Percentiles rank a stretch among this genome's conserved stretches.
Evolutionary conservation across 2,329 filamentous ascomycete genomes (phyloP).

Genomic region (Huntiella savannae): DNA sequence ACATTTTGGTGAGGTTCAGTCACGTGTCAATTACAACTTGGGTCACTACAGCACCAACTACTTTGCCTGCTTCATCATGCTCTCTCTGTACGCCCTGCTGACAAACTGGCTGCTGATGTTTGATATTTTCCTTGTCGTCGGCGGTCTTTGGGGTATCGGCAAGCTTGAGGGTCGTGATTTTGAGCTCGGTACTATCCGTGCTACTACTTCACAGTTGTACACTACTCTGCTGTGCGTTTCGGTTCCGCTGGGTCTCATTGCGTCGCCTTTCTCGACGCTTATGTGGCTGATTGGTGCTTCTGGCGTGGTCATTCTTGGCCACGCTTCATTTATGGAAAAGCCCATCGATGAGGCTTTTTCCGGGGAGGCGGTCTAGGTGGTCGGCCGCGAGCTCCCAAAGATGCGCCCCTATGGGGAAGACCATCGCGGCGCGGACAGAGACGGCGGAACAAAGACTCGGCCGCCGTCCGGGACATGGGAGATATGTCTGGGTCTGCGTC

Average conservation of each 20-base stretch:
- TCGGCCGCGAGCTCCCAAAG: conserved; percentile 98
- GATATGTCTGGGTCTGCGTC: conserved; percentile 12
- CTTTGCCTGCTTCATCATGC: conserved; percentile 79
- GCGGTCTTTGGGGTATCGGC: conserved; percentile 78
- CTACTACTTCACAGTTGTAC: conserved; percentile 85
- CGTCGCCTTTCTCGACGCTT: conserved; percentile 66
- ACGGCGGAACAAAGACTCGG: conserved; percentile 12
- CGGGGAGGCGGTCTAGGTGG: conserved; percentile 99
- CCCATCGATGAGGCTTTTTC: conserved; percentile 99
- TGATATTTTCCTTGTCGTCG: conserved; percentile 73
- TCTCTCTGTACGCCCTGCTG: conserved; percentile 85
- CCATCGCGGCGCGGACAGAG: conserved; percentile 64
- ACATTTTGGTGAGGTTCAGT: conserved; percentile 80
- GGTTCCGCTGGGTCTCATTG: conserved; percentile 67
- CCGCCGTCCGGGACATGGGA: conserved; percentile 27
- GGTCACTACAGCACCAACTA: conserved; percentile 98
- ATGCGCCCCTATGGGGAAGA: conserved; percentile 97
- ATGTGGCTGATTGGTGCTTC: conserved; percentile 94
- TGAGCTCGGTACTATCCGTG: conserved; percentile 62
- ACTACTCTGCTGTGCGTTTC: conserved; percentile 68
- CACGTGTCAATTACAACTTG: conserved; percentile 90
- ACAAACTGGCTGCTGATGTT: conserved; percentile 77
- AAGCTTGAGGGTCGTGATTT: conserved; percentile 79
- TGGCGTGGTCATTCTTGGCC: conserved; percentile 82
- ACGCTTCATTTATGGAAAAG: conserved; percentile 92